Conservation (phyloP, 352 stramenopile genomes). For the Pythium phragmitis region DNA sequence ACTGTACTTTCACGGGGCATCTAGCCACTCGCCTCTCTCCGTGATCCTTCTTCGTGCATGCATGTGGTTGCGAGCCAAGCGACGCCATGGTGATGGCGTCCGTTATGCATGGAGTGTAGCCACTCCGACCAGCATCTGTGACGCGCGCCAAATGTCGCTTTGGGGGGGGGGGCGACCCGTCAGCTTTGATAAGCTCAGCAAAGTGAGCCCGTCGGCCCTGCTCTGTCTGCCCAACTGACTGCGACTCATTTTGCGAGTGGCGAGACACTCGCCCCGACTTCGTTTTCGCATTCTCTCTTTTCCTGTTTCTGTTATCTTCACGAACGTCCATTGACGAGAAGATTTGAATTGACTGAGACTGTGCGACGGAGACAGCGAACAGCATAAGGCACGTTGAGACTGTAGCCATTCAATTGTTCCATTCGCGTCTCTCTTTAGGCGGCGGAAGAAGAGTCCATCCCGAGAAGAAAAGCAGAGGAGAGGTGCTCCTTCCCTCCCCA, state of each 20-base stretch:
- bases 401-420: background rate
- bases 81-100: too few relatives aligned
- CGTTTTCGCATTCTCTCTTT: slow-evolving; percentile 1
- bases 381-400: background rate
- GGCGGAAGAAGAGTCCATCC: background rate
- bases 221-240: slow-evolving; percentile 17
- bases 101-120: background rate
- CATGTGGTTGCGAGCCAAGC: too few relatives aligned
- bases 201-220: background rate
- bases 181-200: background rate
- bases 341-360: slow-evolving; percentile 3
- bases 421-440: background rate
- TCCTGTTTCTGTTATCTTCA: too few relatives aligned
- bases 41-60: too few relatives aligned
- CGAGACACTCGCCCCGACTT: background rate
- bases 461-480: background rate
- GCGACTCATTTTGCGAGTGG: background rate
- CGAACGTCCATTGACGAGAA: background rate
- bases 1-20: too few relatives aligned
- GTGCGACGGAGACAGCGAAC: background rate
- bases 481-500: background rate
- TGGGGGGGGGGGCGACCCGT: background rate
- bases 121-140: background rate
- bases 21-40: too few relatives aligned
- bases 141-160: background rate